Evolutionary conservation across 225 moss, liverwort and hornwort species (phyloP).

Genomic region (Straminergon stramineum): DNA sequence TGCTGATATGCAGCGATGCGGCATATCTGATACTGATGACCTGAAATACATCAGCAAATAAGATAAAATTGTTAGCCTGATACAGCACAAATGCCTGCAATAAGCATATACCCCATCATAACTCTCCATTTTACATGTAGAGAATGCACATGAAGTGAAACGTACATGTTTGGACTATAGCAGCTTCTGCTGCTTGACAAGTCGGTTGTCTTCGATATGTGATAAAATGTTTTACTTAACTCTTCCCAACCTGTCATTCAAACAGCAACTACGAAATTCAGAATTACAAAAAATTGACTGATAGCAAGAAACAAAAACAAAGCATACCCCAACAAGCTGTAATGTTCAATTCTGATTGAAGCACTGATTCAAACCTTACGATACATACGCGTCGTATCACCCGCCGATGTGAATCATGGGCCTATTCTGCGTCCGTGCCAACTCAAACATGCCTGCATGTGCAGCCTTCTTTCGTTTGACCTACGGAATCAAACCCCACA

Average conservation of each 20-base stretch:
- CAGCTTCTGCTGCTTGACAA: neutral
- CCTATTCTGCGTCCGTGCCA: conserved; percentile 92
- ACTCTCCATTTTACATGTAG: neutral
- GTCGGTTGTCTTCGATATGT: neutral
- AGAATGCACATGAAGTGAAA: neutral
- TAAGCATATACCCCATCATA: neutral
- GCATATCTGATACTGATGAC: neutral
- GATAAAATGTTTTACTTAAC: neutral
- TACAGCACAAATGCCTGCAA: neutral
- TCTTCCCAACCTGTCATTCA: neutral
- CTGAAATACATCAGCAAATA: neutral
- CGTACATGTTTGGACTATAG: neutral
- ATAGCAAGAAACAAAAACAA: neutral
- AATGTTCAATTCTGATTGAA: neutral
- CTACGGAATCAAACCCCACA: conserved; percentile 16
- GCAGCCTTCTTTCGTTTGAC: conserved; percentile 94
- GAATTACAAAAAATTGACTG: neutral
- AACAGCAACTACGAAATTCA: neutral
- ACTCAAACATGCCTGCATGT: conserved; percentile 98
- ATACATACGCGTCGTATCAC: conserved; percentile 11
- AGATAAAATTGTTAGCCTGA: neutral
- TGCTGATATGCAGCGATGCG: neutral
- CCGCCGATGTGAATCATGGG: conserved; percentile 99
- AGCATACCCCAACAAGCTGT: neutral
- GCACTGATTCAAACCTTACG: neutral